Conservation (phyloP, 768 basidiomycete genomes). For the Lenzites betulinus region DNA sequence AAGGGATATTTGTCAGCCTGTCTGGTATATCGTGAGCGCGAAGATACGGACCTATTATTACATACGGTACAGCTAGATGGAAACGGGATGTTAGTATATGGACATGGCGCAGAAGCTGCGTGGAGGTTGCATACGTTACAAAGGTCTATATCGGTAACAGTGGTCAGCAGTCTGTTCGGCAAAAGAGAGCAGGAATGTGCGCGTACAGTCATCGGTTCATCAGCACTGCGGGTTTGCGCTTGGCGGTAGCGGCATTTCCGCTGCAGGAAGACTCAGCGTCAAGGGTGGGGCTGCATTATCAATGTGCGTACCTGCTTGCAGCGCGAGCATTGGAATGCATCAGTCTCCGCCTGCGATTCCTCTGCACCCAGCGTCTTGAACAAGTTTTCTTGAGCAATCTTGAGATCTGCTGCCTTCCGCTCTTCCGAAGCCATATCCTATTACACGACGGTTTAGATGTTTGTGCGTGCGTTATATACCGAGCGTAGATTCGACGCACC, state of each 20-base stretch:
- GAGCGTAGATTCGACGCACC: conserved; percentile 44
- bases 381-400: conserved; percentile 83
- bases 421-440: conserved; percentile 98
- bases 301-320: conserved; percentile 78
- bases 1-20: background rate
- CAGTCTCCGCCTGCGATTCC: conserved; percentile 91
- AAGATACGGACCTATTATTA: conserved; percentile 49
- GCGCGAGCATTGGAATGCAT: conserved; percentile 94
- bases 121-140: conserved; percentile 62
- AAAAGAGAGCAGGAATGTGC: background rate
- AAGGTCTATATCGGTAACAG: conserved; percentile 59
- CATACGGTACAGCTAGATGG: conserved; percentile 62
- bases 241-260: conserved; percentile 91
- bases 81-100: conserved; percentile 5
- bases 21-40: background rate
- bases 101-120: conserved; percentile 1
- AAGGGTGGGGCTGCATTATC: too few species aligned
- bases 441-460: background rate
- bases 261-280: conserved; percentile 34
- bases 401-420: conserved; percentile 78
- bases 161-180: conserved; percentile 1
- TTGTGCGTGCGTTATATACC: background rate
- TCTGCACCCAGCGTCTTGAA: conserved; percentile 90
- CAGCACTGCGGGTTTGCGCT: conserved; percentile 95
- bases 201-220: conserved; percentile 97